These are phyloP conservation scores for Penicillium subrubescens DNA, from an alignment of 495 filamentous ascomycete genomes.

Conservation along the genomic window DNA sequence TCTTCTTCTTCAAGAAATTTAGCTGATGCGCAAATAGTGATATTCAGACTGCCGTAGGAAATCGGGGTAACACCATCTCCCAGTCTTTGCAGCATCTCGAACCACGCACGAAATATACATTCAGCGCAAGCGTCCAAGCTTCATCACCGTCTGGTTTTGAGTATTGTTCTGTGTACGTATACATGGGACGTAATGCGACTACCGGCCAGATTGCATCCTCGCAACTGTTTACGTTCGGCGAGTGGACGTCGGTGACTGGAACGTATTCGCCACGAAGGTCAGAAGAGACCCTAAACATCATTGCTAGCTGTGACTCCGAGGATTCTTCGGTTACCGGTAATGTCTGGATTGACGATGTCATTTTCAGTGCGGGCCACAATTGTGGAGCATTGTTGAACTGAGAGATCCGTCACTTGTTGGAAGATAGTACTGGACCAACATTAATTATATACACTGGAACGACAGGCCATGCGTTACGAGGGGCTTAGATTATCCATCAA, in stretches of 20 bases:
- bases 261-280: constrained; percentile 17
- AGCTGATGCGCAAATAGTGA: constrained; percentile 6
- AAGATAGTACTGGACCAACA: not conserved
- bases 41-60: constrained; percentile 27
- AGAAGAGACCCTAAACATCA: constrained; percentile 20
- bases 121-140: constrained; percentile 19
- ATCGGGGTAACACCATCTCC: constrained; percentile 27
- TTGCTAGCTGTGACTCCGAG: constrained; percentile 25
- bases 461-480: not conserved
- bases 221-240: constrained; percentile 12
- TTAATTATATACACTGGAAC: not conserved
- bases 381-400: not conserved
- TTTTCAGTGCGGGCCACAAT: not conserved
- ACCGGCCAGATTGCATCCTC: constrained; percentile 14
- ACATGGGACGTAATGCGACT: constrained; percentile 26
- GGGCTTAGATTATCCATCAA: not conserved
- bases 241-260: constrained; percentile 26
- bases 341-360: constrained; percentile 28
- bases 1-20: not conserved
- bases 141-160: constrained; percentile 11
- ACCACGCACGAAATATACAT: constrained; percentile 17
- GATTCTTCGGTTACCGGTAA: constrained; percentile 22
- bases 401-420: not conserved
- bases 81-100: constrained; percentile 19
- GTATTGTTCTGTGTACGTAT: constrained; percentile 26